Base-by-base conservation (phyloP, 768 basidiomycete genomes). In the Pulveroboletus sp. region DNA sequence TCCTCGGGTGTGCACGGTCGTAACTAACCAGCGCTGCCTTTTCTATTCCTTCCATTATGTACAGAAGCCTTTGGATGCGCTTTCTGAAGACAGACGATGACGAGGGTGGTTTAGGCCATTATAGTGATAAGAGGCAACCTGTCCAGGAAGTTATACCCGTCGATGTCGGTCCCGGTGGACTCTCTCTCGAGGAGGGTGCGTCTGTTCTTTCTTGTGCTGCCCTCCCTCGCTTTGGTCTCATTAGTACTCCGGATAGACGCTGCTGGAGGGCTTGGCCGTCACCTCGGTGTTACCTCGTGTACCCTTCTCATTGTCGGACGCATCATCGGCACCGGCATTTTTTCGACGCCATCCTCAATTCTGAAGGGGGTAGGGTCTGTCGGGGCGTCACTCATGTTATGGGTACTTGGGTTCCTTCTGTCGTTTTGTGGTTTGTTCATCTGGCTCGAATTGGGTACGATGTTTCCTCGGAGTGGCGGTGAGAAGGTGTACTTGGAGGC, bases 271-370 rank as follows among this genome's bases (percentile, higher is more conserved):
- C 78, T 81, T 65, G 79, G 80, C 4, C 73, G 80, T 36, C 79
- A 82, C 57, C 67, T 81, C 0, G 79, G 80, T 10, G 72, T 81
- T 2, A 76, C 77, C 50, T 77, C 74, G 39, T 81, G 79, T 51
- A 81, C 80, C 0, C 71, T 81, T 55, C 68, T 80, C 17, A 80
- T 80, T 31, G 73, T 81, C 27, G 80, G 80, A 0, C 71, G 73
- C 21, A 79, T 83, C 50, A 81, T 82, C 55, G 80, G 81, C 0
- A 83, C 81, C 0, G 81, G 80, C n/a, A 82, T 83, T 51, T 83
- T 82, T 65, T 79, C 79, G 1, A 82, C 81, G 0, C 82, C 81
- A 0, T 80, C 79, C 0, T 77, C 77, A 0, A 82, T 83, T 57
- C 71, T 83, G 28, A 70, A 63, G 0, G 76, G 78, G 0, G 81